These are phyloP conservation scores for Lachancea mirantina DNA, from an alignment of 805 yeast species.

Conservation along the genomic window DNA sequence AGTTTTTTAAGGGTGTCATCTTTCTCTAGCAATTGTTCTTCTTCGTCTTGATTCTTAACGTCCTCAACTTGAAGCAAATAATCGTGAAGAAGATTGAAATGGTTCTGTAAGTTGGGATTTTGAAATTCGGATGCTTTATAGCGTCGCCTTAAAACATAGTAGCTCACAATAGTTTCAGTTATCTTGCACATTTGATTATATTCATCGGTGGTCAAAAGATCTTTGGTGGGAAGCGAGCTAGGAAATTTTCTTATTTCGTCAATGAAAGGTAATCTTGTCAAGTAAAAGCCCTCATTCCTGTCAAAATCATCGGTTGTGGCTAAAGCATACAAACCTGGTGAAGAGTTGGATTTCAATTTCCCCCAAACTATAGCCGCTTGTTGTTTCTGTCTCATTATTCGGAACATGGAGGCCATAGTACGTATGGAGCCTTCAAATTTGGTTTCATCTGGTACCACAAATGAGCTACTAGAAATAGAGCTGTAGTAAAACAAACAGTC, in stretches of 20 bases:
- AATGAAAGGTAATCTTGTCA: conserved; percentile 61
- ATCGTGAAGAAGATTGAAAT: conserved; percentile 56
- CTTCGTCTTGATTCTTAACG: conserved; percentile 10
- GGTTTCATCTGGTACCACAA: conserved; percentile 62
- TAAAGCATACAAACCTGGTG: conserved; percentile 53
- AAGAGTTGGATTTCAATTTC: conserved; percentile 42
- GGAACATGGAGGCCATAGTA: conserved; percentile 62
- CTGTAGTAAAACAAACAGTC: conserved; percentile 43
- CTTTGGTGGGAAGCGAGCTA: conserved; percentile 12
- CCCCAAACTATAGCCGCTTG: conserved; percentile 73
- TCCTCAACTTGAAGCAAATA: conserved; percentile 48
- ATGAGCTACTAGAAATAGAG: conserved; percentile 47
- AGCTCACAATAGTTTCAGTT: conserved; percentile 30
- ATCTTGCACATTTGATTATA: conserved; percentile 20
- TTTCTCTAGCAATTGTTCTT: conserved; percentile 13
- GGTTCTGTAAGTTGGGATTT: conserved; percentile 65
- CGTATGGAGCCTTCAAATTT: conserved; percentile 53
- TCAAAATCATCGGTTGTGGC: conserved; percentile 41
- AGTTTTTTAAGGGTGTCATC: conserved; percentile 34
- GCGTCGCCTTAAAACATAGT: conserved; percentile 38
- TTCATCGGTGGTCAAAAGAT: conserved; percentile 11
- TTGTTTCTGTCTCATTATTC: conserved; percentile 43
- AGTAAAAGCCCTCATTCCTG: conserved; percentile 59
- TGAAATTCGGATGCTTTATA: conserved; percentile 52
- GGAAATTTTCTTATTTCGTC: conserved; percentile 74